These are phyloP conservation scores for Pleodorina starrii DNA, from an alignment of 139 green algal genomes.

Conservation along the genomic window DNA sequence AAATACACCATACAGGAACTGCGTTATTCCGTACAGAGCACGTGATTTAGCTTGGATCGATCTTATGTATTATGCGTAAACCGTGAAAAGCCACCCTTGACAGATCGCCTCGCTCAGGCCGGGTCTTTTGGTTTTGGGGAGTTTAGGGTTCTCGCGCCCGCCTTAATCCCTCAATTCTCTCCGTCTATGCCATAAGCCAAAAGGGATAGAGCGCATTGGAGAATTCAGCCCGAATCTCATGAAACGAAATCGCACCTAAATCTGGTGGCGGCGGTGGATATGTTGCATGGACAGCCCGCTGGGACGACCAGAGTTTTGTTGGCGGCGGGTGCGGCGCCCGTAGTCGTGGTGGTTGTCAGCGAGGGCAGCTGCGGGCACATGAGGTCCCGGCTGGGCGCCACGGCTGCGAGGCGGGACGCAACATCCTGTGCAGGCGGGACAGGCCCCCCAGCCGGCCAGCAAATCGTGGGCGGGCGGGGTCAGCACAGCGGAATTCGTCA, in stretches of 20 bases:
- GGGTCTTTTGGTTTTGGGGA: too few relatives aligned
- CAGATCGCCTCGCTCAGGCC: too few relatives aligned
- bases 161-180: too few relatives aligned
- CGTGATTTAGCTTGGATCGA: too few relatives aligned
- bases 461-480: not conserved
- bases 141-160: too few relatives aligned
- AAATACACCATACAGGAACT: not conserved
- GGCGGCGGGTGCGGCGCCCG: not conserved
- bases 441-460: too few relatives aligned
- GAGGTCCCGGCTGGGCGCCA: not conserved
- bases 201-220: too few relatives aligned
- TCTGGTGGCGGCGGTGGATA: not conserved
- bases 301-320: not conserved
- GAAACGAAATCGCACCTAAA: not conserved
- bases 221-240: too few relatives aligned
- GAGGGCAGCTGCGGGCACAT: not conserved
- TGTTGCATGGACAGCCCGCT: not conserved
- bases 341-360: not conserved
- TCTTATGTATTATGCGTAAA: too few relatives aligned
- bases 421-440: not conserved
- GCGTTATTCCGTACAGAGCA: not conserved
- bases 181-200: too few relatives aligned
- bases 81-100: too few relatives aligned
- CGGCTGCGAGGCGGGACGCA: not conserved
- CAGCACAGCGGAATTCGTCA: not conserved